Evolutionary conservation across 2,329 filamentous ascomycete genomes (phyloP).

Genomic region (Apiospora pterosperma): DNA sequence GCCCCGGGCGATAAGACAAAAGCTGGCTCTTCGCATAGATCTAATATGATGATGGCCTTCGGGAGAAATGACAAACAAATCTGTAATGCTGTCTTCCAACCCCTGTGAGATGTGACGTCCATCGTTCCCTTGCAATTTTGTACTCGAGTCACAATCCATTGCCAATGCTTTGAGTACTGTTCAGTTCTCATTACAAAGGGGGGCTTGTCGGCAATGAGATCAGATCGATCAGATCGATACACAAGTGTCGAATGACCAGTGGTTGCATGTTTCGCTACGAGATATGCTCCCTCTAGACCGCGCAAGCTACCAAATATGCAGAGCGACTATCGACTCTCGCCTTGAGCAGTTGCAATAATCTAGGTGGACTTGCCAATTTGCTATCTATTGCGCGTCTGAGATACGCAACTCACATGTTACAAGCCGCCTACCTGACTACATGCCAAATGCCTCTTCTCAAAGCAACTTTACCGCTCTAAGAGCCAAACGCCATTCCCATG

Average conservation of each 20-base stretch:
- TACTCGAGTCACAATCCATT: background rate
- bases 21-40: slow-evolving; percentile 29
- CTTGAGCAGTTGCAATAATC: background rate
- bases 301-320: background rate
- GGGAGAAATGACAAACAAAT: slow-evolving; percentile 15
- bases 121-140: background rate
- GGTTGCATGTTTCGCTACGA: background rate
- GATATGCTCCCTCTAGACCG: background rate
- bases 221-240: background rate
- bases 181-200: background rate
- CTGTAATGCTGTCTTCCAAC: background rate
- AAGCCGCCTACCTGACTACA: background rate
- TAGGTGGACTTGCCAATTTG: background rate
- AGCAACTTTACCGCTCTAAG: background rate
- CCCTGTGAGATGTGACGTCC: background rate
- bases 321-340: background rate
- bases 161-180: background rate
- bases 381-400: background rate
- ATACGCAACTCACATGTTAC: background rate
- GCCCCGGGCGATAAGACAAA: slow-evolving; percentile 35
- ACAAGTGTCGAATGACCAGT: background rate
- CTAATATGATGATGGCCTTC: slow-evolving; percentile 31
- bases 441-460: background rate
- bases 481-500: slow-evolving; percentile 7
- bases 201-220: background rate